These are phyloP conservation scores for Medicago lupulina DNA, from an alignment of 306 rosid species.

Conservation along the genomic window DNA sequence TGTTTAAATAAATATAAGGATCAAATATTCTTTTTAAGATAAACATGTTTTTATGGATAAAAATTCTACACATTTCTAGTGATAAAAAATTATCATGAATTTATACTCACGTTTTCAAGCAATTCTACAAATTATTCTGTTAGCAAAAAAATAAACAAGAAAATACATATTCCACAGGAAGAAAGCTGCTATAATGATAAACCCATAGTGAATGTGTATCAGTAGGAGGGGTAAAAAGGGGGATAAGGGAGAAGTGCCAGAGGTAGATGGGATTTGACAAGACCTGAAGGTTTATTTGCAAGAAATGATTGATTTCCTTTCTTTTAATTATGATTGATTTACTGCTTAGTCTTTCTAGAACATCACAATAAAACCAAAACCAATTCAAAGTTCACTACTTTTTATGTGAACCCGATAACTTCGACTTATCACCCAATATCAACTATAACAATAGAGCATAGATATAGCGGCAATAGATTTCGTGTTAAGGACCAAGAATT, in stretches of 20 bases:
- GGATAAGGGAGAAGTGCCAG: not conserved
- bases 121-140: conserved; percentile 12
- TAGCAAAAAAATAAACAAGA: not conserved
- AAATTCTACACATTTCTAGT: conserved; percentile 25
- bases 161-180: conserved; percentile 7
- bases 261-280: not conserved
- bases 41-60: conserved; percentile 3
- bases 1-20: conserved; percentile 18
- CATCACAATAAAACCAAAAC: not conserved
- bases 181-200: not conserved
- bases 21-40: conserved; percentile 9
- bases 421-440: not conserved
- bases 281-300: not conserved
- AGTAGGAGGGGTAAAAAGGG: not conserved
- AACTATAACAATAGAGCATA: conserved; percentile 13
- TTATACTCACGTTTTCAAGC: conserved; percentile 18
- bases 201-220: not conserved
- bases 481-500: conserved; percentile 35
- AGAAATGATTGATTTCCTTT: not conserved
- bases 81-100: conserved; percentile 1
- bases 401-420: not conserved
- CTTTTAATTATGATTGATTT: not conserved
- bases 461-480: conserved; percentile 1
- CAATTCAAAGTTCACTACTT: conserved; percentile 16
- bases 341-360: conserved; percentile 2